Base-by-base conservation (phyloP, 192 early-diverging fungal species). In the Entomortierella lignicola region DNA sequence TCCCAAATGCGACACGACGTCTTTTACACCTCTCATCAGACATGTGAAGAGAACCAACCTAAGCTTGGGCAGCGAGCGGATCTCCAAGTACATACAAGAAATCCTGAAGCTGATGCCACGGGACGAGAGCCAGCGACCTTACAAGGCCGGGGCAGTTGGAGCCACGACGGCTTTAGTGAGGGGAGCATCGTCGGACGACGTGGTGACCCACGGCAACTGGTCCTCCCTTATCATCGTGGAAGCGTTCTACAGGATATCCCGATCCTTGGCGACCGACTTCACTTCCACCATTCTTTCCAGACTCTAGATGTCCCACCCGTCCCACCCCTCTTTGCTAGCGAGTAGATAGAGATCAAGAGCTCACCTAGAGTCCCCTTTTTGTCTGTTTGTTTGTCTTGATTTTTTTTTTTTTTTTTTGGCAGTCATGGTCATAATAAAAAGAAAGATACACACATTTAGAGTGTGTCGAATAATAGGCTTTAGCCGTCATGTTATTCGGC, bases 311-410 rank as follows among this genome's bases (percentile, higher is more conserved):
- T 58, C 37, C 32, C 56, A 39, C 32, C 18, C 30, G 17, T 18
- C 7, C 52, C 26, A n/a, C 11, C 52, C 52, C 52, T 54, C 26
- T 54, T 54, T 37, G 34, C 52, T 29, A 54, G 52, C 52, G 32
- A 58, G 56, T 58, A 41, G 56, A 39, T 41, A 34, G 56, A 58
- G 56, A 58, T 58, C 32, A 58, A 39, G 56, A 58, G 56, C n/a
- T 54, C 52, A 27, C n/a, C 52, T 54, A 29, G 52, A 54, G 52
- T 26, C 52, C 52, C 58, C 42, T 60, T 43, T 42, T 60, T 37
- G 34, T 37, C 34, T 37, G 34, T 37, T 37, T 37, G 20, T 58
- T 58, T 58, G 25, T 26, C 8, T 23, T 13, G 52, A 26, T 13
- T n/a, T 26, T 8, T 4, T n/a, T 50, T 8, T 4, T n/a, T 50